Evolutionary conservation across 1,284 basidiomycete genomes (phyloP).

Genomic region (Melampsora americana): DNA sequence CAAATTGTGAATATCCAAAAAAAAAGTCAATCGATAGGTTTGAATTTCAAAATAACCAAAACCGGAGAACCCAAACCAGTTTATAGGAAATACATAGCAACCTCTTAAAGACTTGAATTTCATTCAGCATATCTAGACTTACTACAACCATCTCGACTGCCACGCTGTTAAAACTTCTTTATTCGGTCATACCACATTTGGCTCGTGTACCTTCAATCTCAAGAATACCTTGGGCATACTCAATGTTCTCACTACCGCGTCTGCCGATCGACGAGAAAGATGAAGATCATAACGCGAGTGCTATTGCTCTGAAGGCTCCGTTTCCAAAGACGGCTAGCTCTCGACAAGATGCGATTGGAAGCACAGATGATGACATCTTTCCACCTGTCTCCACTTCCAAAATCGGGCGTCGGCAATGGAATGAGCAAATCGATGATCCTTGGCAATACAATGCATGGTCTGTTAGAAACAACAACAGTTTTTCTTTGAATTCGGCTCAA

Average conservation of each 20-base stretch:
- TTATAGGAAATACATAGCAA: too few relatives aligned
- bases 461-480: neutral
- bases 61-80: too few relatives aligned
- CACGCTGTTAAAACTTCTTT: too few relatives aligned
- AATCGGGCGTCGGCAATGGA: conserved; percentile 35
- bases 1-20: too few relatives aligned
- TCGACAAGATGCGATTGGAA: neutral
- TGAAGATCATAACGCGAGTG: conserved; percentile 31
- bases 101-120: too few relatives aligned
- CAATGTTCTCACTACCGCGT: conserved; percentile 25
- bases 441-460: conserved; percentile 43
- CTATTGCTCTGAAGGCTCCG: conserved; percentile 31
- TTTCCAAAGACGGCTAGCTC: conserved; percentile 13
- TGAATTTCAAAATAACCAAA: too few relatives aligned
- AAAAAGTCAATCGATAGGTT: too few relatives aligned
- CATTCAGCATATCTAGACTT: too few relatives aligned
- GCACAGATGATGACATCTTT: neutral
- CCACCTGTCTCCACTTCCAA: conserved; percentile 21
- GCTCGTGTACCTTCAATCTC: too few relatives aligned
- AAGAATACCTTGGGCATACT: too few relatives aligned
- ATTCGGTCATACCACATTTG: too few relatives aligned
- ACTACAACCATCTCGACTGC: too few relatives aligned
- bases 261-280: conserved; percentile 18
- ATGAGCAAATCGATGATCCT: conserved; percentile 21
- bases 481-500: neutral